Evolutionary conservation across 805 yeast species (phyloP), one percentile per base, ranked within the genome.

Genomic region (Saturnispora serradocipensis): DNA sequence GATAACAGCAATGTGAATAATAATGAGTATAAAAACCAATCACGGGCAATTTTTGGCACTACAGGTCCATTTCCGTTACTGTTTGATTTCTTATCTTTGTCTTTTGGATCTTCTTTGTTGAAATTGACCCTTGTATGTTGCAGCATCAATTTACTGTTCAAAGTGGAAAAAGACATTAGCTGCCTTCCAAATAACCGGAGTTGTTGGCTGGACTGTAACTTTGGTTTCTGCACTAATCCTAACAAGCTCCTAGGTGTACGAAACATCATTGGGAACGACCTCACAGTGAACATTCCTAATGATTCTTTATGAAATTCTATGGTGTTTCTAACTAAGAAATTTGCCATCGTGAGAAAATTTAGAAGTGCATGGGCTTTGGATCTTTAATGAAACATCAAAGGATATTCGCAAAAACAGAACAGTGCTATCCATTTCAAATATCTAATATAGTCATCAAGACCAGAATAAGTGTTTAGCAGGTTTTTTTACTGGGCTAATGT

Each of bases 21-120:
- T 16, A 63, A n/a, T 3, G 67, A 57, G 5, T 62, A 65, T 3
- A 64, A 34, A 11, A 65, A 46, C 66, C 65, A 63, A 45, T 60
- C 62, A 5, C 53, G 51, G 8, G 52, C 48, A 20, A 48, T 36
- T 9, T 45, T 48, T 16, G 44, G 34, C 11, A 50, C 28, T 18
- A 44, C 42, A 20, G 59, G 55, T 25, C 54, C 38, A 10, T 57
- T 54, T 28, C 55, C 49, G 40, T 55, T 48, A 24, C 54, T 43
- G 2, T 50, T 25, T 28, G 43, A 34, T 35, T 53, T 49, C 32
- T 47, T 35, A 30, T 54, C 46, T 15, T 54, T 53, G 6, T 46
- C 40, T 36, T 49, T 49, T 27, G 38, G 15, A 5, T 43, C 22
- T 34, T 34, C 28, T 25, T 28, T 52, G 16, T 59, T 45, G 18